Conservation (phyloP, 2,329 filamentous ascomycete genomes). For the Karstenula rhodostoma region DNA sequence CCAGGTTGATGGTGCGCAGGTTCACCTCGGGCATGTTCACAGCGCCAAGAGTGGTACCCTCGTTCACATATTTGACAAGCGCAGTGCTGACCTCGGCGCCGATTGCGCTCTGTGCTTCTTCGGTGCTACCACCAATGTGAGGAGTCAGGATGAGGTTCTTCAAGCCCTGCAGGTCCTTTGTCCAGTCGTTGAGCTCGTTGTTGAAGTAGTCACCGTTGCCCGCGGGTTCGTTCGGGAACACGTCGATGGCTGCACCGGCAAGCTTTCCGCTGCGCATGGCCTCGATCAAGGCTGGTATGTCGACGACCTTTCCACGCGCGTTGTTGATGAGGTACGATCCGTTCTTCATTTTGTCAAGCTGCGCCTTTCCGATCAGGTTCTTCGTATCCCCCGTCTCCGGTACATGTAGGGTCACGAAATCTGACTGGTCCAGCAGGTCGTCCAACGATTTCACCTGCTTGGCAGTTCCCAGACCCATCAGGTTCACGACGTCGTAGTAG, state of each 20-base stretch:
- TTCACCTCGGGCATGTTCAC: slow-evolving; percentile 98
- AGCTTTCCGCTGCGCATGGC: slow-evolving; percentile 86
- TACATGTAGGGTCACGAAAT: slow-evolving; percentile 95
- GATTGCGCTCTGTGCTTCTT: slow-evolving; percentile 96
- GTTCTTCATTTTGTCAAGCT: slow-evolving; percentile 89
- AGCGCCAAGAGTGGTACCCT: slow-evolving; percentile 86
- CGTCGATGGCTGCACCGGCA: slow-evolving; percentile 93
- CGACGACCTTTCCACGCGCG: slow-evolving; percentile 89
- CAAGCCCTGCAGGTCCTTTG: slow-evolving; percentile 80
- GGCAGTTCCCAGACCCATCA: slow-evolving; percentile 93
- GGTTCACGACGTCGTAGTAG: slow-evolving; percentile 92
- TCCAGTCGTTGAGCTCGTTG: slow-evolving; percentile 82
- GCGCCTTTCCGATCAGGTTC: slow-evolving; percentile 82
- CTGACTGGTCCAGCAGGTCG: slow-evolving; percentile 77
- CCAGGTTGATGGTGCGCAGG: slow-evolving; percentile 86
- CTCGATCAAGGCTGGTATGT: slow-evolving; percentile 90
- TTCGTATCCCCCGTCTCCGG: slow-evolving; percentile 92
- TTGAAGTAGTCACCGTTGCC: slow-evolving; percentile 97
- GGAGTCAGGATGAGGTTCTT: slow-evolving; percentile 96
- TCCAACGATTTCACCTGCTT: slow-evolving; percentile 82
- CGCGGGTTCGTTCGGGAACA: slow-evolving; percentile 92
- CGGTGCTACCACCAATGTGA: slow-evolving; percentile 96
- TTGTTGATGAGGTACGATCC: slow-evolving; percentile 97
- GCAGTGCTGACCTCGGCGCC: slow-evolving; percentile 91
- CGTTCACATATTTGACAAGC: slow-evolving; percentile 93